Evolutionary conservation across 139 green algal genomes (phyloP).

Genomic region (Volvox reticuliferus): DNA sequence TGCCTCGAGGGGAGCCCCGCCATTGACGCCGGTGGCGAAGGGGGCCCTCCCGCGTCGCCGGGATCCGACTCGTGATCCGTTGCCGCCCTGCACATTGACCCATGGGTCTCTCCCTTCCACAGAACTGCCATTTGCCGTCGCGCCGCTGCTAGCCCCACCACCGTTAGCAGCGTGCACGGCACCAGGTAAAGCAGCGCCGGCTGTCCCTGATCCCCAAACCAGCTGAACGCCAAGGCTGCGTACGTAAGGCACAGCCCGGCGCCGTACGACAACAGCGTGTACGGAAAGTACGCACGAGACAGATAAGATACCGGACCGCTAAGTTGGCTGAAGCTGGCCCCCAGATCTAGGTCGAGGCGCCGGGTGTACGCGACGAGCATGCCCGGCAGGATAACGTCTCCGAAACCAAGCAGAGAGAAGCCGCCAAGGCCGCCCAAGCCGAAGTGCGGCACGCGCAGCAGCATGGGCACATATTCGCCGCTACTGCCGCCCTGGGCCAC

Average conservation of each 20-base stretch:
- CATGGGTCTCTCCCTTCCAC: conserved; percentile 17
- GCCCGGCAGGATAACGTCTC: conserved; percentile 68
- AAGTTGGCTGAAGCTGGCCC: background rate
- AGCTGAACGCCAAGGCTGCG: conserved; percentile 73
- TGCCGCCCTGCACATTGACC: background rate
- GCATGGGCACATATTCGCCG: conserved; percentile 83
- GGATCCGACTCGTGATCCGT: conserved; percentile 15
- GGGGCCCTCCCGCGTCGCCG: background rate
- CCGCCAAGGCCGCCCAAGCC: conserved; percentile 44
- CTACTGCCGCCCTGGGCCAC: conserved; percentile 41
- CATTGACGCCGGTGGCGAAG: too few species aligned
- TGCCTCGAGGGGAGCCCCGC: background rate
- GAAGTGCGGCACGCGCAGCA: conserved; percentile 85
- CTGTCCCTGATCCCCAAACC: conserved; percentile 83
- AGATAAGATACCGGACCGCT: background rate
- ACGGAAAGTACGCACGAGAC: conserved; percentile 64
- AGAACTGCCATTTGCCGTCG: conserved; percentile 65
- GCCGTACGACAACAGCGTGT: conserved; percentile 70
- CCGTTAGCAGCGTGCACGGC: conserved; percentile 84
- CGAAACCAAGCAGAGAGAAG: conserved; percentile 67
- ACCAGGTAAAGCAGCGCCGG: conserved; percentile 96
- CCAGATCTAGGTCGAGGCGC: conserved; percentile 58
- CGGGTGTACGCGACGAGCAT: conserved; percentile 62
- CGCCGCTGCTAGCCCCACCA: conserved; percentile 57
- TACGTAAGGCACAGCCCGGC: conserved; percentile 90